Evolutionary conservation across 345 rosid species (phyloP).

Genomic region (Anastatica hierochuntica): DNA sequence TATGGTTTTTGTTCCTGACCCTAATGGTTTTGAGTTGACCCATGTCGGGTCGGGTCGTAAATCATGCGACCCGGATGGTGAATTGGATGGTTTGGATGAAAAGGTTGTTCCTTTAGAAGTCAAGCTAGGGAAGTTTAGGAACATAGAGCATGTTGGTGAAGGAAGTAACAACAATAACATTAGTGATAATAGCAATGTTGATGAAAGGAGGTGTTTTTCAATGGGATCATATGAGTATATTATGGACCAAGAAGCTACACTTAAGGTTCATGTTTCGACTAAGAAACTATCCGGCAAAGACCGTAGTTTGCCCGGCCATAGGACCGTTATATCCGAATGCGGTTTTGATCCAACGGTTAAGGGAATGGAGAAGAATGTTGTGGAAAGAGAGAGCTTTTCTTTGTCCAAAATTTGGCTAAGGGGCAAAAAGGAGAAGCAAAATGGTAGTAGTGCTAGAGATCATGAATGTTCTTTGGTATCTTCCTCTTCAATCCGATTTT

Average conservation of each 20-base stretch:
- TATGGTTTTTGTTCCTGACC: conserved; percentile 29
- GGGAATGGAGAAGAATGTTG: conserved; percentile 28
- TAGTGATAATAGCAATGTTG: conserved; percentile 33
- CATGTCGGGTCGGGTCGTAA: conserved; percentile 24
- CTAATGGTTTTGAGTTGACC: conserved; percentile 29
- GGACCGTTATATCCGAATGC: conserved; percentile 33
- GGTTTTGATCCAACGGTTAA: conserved; percentile 45
- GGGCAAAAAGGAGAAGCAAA: conserved; percentile 53
- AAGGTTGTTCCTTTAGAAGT: conserved; percentile 58
- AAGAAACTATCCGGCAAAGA: conserved; percentile 48
- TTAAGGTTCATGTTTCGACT: conserved; percentile 67
- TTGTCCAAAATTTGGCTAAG: conserved; percentile 82
- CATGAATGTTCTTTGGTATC: conserved; percentile 25
- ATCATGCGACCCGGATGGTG: conserved; percentile 23
- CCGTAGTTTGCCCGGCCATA: conserved; percentile 42
- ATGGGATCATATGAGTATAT: conserved; percentile 98
- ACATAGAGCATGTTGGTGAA: conserved; percentile 49
- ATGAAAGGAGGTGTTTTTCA: conserved; percentile 75
- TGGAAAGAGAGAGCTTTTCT: conserved; percentile 63
- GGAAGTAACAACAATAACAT: conserved; percentile 30
- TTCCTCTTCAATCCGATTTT: conserved; percentile 27
- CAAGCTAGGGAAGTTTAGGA: conserved; percentile 81
- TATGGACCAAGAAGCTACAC: conserved; percentile 59
- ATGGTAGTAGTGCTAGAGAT: conserved; percentile 18
- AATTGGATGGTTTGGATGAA: conserved; percentile 34